phyloP scores from a whole-genome alignment of 2,329 filamentous ascomycete genomes.

The Microascus cirrosus region DNA sequence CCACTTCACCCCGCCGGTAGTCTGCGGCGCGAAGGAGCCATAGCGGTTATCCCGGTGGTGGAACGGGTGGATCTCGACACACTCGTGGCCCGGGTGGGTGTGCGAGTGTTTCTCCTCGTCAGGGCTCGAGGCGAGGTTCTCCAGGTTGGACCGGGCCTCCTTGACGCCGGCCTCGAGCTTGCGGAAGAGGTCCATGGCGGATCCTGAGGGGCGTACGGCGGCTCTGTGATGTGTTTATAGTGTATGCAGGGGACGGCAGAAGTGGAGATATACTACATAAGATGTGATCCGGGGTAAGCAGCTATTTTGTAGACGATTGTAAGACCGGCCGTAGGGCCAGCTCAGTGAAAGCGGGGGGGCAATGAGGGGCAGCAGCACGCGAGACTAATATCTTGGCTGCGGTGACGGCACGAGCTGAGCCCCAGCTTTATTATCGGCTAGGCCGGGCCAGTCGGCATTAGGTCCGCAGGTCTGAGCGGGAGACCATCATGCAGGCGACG shows the following conservation, averaged over 20 bases:
- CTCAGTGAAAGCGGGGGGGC: not conserved
- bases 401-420: not conserved
- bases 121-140: constrained; percentile 3
- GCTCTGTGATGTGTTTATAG: not conserved
- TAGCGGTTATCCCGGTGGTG: constrained; percentile 40
- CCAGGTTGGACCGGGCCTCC: not conserved
- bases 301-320: not conserved
- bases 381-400: not conserved
- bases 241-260: not conserved
- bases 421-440: not conserved
- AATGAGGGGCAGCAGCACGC: not conserved
- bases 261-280: not conserved
- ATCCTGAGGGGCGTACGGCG: constrained; percentile 3
- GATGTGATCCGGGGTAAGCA: not conserved
- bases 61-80: constrained; percentile 27
- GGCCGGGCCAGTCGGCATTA: not conserved
- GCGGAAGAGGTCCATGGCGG: constrained; percentile 22
- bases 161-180: constrained; percentile 29
- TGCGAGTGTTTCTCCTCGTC: constrained; percentile 33
- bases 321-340: not conserved
- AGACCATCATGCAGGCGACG: not conserved
- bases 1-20: constrained; percentile 72
- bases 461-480: not conserved
- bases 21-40: constrained; percentile 61
- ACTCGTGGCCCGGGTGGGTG: constrained; percentile 26